Percentiles rank a stretch among this genome's conserved stretches.
Conservation (phyloP, 2,329 filamentous ascomycete species). For the Cordyceps cicadae region DNA sequence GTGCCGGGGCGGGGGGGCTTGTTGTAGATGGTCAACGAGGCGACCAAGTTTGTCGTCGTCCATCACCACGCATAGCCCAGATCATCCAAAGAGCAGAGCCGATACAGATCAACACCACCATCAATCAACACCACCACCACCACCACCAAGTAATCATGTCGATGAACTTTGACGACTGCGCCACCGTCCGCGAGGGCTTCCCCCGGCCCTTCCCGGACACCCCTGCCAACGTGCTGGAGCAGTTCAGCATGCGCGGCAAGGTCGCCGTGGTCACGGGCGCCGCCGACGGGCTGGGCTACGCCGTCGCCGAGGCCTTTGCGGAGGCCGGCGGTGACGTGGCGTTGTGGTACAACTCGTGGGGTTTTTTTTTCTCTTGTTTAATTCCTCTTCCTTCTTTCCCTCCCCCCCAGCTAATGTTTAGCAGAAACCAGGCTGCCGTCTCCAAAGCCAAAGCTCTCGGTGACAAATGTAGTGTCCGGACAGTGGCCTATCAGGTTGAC, state of each 20-base stretch:
- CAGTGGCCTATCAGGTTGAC: neutral
- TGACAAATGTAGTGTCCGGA: conserved; percentile 25
- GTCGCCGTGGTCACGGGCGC: conserved; percentile 37
- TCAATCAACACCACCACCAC: too few species aligned
- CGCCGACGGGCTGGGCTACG: conserved; percentile 35
- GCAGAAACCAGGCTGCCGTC: conserved; percentile 28
- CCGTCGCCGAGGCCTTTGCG: conserved; percentile 37
- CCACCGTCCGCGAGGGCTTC: conserved; percentile 17
- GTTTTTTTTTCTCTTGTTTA: neutral
- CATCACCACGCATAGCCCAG: too few species aligned
- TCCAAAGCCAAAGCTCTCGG: conserved; percentile 24
- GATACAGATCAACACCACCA: too few species aligned
- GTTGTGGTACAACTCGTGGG: conserved; percentile 21
- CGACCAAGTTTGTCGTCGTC: too few species aligned
- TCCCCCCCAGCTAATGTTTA: neutral
- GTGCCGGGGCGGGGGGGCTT: too few species aligned
- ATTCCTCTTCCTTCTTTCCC: neutral
- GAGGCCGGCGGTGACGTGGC: conserved; percentile 36
- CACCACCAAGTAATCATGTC: conserved; percentile 17
- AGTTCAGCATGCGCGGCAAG: conserved; percentile 33
- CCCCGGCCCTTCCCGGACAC: conserved; percentile 27
- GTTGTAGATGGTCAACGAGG: too few species aligned
- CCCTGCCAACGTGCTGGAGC: conserved; percentile 35
- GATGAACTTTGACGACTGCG: conserved; percentile 20
- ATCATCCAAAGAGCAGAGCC: too few species aligned